A percentile compares a stretch with the other conserved stretches of the same genome.
Conservation (phyloP, 73 alveolate species). For the Symbiodinium natans region DNA sequence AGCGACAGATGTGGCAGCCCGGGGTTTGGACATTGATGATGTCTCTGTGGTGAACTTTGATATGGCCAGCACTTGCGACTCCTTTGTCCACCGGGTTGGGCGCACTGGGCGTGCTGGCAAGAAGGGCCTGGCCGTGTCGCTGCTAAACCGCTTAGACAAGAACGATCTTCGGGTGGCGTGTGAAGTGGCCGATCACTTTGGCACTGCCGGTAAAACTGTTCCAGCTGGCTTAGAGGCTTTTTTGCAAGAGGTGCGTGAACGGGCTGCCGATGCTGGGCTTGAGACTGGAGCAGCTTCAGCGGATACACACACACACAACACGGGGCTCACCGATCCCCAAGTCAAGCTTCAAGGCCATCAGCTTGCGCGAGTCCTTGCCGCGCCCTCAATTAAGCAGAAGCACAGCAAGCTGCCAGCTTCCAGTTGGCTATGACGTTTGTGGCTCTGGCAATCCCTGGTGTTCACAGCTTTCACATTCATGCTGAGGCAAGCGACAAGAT, state of each 20-base stretch:
- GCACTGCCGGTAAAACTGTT: not conserved
- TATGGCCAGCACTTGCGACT: not conserved
- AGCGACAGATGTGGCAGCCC: slow-evolving; percentile 47
- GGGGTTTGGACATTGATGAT: slow-evolving; percentile 11
- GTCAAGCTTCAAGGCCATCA: slow-evolving; percentile 17
- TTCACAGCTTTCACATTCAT: no score
- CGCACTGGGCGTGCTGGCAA: slow-evolving; percentile 35
- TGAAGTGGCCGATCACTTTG: slow-evolving; percentile 22
- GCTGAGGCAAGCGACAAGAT: slow-evolving; percentile 18
- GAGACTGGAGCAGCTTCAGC: no score
- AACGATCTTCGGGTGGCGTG: not conserved
- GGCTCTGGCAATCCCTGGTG: no score
- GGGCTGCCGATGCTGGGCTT: no score
- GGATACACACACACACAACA: slow-evolving; percentile 48
- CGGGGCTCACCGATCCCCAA: slow-evolving; percentile 6
- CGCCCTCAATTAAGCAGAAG: not conserved
- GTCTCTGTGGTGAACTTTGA: slow-evolving; percentile 7
- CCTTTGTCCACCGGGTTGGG: slow-evolving; percentile 35
- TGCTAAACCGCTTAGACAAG: not conserved
- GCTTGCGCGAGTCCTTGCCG: slow-evolving; percentile 19
- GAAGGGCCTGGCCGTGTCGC: slow-evolving; percentile 27
- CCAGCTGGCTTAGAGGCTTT: no score
- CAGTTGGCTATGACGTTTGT: no score
- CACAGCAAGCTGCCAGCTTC: no score
- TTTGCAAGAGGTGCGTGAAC: no score